Conservation (phyloP, 2,329 filamentous ascomycete genomes). For the Alternaria brassicicola region DNA sequence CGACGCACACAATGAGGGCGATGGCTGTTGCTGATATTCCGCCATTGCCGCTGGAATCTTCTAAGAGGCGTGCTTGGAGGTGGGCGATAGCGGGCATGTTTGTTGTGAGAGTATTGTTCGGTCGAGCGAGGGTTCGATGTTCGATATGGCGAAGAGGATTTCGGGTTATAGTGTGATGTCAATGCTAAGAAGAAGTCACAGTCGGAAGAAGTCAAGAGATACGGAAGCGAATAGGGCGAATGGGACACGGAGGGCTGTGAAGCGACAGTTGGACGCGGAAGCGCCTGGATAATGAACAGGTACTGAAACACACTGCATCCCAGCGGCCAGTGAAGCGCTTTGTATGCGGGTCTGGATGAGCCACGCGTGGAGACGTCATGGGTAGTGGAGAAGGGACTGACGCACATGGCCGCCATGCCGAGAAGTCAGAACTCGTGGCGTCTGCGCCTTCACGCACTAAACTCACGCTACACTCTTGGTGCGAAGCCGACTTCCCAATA, state of each 20-base stretch:
- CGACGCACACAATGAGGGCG: constrained; percentile 32
- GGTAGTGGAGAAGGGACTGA: constrained; percentile 17
- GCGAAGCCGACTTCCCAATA: constrained; percentile 3
- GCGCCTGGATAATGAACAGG: constrained; percentile 2
- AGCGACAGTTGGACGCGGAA: background rate
- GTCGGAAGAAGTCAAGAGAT: background rate
- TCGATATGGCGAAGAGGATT: background rate
- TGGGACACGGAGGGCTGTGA: background rate
- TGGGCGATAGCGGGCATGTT: constrained; percentile 27
- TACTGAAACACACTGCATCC: constrained; percentile 21
- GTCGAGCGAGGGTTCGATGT: background rate
- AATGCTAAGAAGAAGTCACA: constrained; percentile 5
- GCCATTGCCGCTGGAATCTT: constrained; percentile 6
- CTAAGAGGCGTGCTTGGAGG: constrained; percentile 23
- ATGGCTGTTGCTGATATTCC: constrained; percentile 28
- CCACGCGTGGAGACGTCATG: constrained; percentile 26
- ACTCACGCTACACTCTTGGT: constrained; percentile 10
- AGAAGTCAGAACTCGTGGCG: constrained; percentile 21
- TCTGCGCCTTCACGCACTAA: constrained; percentile 27
- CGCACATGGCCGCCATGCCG: constrained; percentile 17
- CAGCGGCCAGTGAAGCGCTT: constrained; percentile 27
- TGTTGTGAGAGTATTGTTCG: background rate
- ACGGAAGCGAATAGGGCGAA: constrained; percentile 4
- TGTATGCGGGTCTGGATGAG: constrained; percentile 26
- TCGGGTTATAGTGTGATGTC: background rate